These are phyloP conservation scores for Prinsepia uniflora DNA, from an alignment of 306 rosid genomes.

Conservation along the genomic window DNA sequence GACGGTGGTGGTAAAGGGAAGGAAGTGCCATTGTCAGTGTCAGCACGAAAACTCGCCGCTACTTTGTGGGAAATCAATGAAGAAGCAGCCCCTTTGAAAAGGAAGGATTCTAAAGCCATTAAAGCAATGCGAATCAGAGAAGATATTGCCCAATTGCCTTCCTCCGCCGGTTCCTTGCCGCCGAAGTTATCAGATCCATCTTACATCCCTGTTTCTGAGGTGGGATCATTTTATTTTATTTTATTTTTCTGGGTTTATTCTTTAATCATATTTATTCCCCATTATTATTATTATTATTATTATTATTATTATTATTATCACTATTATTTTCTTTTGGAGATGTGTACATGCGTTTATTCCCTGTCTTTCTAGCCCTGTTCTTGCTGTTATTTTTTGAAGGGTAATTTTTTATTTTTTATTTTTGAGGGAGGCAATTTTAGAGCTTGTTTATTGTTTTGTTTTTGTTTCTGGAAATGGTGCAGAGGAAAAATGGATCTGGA, in stretches of 20 bases:
- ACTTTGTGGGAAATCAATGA: slow-evolving; percentile 77
- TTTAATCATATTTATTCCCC: background rate
- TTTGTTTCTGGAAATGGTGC: slow-evolving; percentile 18
- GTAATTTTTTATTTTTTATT: background rate
- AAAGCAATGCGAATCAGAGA: slow-evolving; percentile 31
- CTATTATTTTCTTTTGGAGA: no score
- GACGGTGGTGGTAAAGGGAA: slow-evolving; percentile 34
- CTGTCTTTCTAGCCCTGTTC: background rate
- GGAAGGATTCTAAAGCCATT: slow-evolving; percentile 34
- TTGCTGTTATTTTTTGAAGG: background rate
- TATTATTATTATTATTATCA: background rate
- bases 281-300: background rate
- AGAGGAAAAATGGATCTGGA: slow-evolving; percentile 46
- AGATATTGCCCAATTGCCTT: slow-evolving; percentile 6
- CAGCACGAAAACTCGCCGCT: slow-evolving; percentile 79
- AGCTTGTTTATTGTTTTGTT: background rate
- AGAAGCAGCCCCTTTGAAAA: slow-evolving; percentile 28
- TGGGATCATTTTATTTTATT: slow-evolving; percentile 29
- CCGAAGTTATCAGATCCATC: slow-evolving; percentile 68
- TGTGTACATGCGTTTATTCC: no score
- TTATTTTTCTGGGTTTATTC: background rate
- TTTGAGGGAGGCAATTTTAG: background rate
- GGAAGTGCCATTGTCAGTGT: slow-evolving; percentile 29
- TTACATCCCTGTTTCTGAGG: slow-evolving; percentile 54
- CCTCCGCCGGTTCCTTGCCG: slow-evolving; percentile 32